These are phyloP conservation scores for Xylaria sp. DNA, from an alignment of 2,329 filamentous ascomycete species.

Conservation along the genomic window DNA sequence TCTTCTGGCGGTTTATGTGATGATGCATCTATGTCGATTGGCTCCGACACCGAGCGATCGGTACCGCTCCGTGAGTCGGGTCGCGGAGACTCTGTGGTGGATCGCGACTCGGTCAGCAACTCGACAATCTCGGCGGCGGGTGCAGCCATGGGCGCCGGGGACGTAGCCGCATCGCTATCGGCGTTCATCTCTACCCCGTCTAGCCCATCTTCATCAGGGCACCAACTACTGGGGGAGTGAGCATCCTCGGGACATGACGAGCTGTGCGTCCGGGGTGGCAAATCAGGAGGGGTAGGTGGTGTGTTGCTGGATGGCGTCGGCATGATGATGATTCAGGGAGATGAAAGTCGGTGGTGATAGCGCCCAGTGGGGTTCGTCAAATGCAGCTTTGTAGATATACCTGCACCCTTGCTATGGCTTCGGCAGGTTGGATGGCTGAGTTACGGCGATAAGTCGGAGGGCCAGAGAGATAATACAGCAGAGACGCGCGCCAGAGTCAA, in stretches of 20 bases:
- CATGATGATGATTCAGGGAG: slow-evolving; percentile 32
- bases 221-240: slow-evolving; percentile 35
- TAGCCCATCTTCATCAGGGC: slow-evolving; percentile 35
- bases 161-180: slow-evolving; percentile 33
- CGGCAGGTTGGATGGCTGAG: slow-evolving; percentile 1
- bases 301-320: slow-evolving; percentile 41
- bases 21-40: slow-evolving; percentile 28
- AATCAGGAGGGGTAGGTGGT: slow-evolving; percentile 32
- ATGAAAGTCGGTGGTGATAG: slow-evolving; percentile 17
- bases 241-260: slow-evolving; percentile 43
- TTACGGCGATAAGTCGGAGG: slow-evolving; percentile 19
- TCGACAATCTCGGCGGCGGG: slow-evolving; percentile 25
- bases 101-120: slow-evolving; percentile 34
- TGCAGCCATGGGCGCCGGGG: slow-evolving; percentile 36
- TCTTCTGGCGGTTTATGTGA: slow-evolving; percentile 35
- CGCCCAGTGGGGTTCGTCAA: slow-evolving; percentile 9
- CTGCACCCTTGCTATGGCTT: background rate
- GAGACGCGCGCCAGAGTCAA: background rate
- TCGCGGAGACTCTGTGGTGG: slow-evolving; percentile 36
- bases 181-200: slow-evolving; percentile 38
- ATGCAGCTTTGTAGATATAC: background rate
- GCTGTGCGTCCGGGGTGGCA: slow-evolving; percentile 39
- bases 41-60: slow-evolving; percentile 31
- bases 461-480: slow-evolving; percentile 17
- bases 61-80: slow-evolving; percentile 34